Evolutionary conservation across 2,329 filamentous ascomycete genomes (phyloP).

Genomic region (Penicillium crustosum): DNA sequence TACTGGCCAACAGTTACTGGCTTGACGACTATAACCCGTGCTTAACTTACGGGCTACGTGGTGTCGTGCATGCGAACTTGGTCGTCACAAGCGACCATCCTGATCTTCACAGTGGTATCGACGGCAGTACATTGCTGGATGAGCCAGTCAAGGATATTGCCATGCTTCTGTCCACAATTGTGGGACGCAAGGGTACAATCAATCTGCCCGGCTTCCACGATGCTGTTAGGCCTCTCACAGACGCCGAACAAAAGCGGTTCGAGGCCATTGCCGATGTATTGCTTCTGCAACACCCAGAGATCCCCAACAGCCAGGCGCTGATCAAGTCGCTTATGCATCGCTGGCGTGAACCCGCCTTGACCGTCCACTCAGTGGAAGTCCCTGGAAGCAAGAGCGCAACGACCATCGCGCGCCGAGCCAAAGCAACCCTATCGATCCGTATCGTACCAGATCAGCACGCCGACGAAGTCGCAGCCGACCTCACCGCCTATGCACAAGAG

Average conservation of each 20-base stretch:
- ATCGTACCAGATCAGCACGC: constrained; percentile 93
- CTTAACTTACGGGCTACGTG: constrained; percentile 88
- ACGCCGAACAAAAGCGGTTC: constrained; percentile 76
- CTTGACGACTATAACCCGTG: constrained; percentile 94
- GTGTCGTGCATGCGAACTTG: constrained; percentile 89
- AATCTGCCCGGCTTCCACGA: constrained; percentile 89
- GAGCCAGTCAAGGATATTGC: constrained; percentile 92
- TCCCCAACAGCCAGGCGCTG: constrained; percentile 65
- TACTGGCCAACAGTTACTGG: constrained; percentile 98
- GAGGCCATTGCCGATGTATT: constrained; percentile 79
- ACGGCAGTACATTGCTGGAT: constrained; percentile 84
- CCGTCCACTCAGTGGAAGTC: constrained; percentile 81
- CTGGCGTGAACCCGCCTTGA: constrained; percentile 93
- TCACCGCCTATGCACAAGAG: constrained; percentile 66
- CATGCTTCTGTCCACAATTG: constrained; percentile 75
- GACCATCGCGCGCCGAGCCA: constrained; percentile 79
- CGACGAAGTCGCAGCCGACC: constrained; percentile 66
- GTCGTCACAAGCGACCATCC: constrained; percentile 82
- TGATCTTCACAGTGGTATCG: constrained; percentile 94
- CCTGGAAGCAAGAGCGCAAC: constrained; percentile 85
- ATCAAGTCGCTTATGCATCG: constrained; percentile 85
- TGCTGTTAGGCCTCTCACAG: constrained; percentile 70
- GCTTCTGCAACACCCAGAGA: constrained; percentile 67
- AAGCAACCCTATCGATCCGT: constrained; percentile 82
- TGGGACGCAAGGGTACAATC: constrained; percentile 75